A percentile compares a stretch with the other conserved stretches of the same genome.
Evolutionary conservation across 2,329 filamentous ascomycete species (phyloP).

Genomic region (Endothia cerciana): DNA sequence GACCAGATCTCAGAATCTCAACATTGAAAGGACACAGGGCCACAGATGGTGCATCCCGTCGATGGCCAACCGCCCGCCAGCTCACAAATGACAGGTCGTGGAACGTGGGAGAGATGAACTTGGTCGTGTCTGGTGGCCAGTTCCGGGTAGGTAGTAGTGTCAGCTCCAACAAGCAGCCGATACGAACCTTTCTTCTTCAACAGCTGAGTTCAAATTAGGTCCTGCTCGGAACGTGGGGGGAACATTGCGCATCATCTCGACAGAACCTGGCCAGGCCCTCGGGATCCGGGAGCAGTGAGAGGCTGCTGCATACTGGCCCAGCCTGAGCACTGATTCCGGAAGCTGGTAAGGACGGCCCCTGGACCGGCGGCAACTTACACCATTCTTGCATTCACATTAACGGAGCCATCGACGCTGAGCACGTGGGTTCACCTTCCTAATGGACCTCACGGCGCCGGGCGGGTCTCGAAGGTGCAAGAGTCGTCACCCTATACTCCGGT

Average conservation of each 20-base stretch:
- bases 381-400: slow-evolving; percentile 4
- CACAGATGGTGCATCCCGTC: neutral
- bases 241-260: neutral
- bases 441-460: neutral
- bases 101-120: neutral
- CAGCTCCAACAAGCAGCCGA: neutral
- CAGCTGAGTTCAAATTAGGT: neutral
- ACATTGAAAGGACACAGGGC: neutral
- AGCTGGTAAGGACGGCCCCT: neutral
- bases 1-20: neutral
- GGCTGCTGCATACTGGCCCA: neutral
- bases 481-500: slow-evolving; percentile 2
- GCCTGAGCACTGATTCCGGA: neutral
- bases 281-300: neutral
- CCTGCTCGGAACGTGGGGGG: neutral
- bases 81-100: neutral
- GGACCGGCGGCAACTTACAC: neutral
- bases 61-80: neutral
- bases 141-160: neutral
- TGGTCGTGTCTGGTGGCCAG: neutral
- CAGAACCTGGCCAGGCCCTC: neutral
- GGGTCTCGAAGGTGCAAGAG: neutral
- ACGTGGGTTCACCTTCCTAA: slow-evolving; percentile 18
- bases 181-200: neutral
- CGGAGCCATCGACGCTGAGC: slow-evolving; percentile 1